Evolutionary conservation across 176 grass and related monocot species (phyloP), one percentile per base, ranked within the genome.

Genomic region (Juncus effusus): DNA sequence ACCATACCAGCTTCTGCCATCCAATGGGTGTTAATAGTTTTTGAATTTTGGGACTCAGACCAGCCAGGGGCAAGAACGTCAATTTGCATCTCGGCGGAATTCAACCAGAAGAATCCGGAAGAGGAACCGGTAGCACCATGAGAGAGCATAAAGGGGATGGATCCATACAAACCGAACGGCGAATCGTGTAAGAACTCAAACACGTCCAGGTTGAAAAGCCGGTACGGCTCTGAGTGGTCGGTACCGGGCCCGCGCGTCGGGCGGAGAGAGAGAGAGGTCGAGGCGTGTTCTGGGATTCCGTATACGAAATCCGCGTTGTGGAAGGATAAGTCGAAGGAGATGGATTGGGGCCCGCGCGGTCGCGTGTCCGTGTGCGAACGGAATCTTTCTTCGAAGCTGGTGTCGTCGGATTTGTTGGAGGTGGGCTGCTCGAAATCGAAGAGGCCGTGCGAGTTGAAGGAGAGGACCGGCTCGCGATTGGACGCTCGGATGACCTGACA

Each of bases 41-140:
- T 78, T 0, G 69, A 55, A 3, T 77, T 67, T 1, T 67, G 3
- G 0, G 76, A 62, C 0, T 72, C 74, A 61, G 85, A 84, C 92
- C 92, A 96, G 4, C 92, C 92, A 35, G 87, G 84, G 47, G 87
- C 92, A 41, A 96, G 87, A 50, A 96, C 84, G 56, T 96, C 92
- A 39, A 96, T 91, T 78, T 96, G 92, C 92, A 96, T 96, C 79
- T 96, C 92, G 0, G 92, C 92, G 7, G 92, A 84, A 60, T 96
- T 96, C 14, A 91, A 82, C 92, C 92, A 96, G 84, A 96, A 96
- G 77, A 96, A 91, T 6, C 92, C 92, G n/a, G 91, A 96, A 2
- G 79, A 68, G 3, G 74, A 28, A 47, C 44, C 9, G 42, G 59
- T 61, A 9, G 65, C 10, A 36, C 92, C 84, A 13, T 96, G 92